Conservation (phyloP, 495 filamentous ascomycete genomes). For the Penicillium flavigenum region DNA sequence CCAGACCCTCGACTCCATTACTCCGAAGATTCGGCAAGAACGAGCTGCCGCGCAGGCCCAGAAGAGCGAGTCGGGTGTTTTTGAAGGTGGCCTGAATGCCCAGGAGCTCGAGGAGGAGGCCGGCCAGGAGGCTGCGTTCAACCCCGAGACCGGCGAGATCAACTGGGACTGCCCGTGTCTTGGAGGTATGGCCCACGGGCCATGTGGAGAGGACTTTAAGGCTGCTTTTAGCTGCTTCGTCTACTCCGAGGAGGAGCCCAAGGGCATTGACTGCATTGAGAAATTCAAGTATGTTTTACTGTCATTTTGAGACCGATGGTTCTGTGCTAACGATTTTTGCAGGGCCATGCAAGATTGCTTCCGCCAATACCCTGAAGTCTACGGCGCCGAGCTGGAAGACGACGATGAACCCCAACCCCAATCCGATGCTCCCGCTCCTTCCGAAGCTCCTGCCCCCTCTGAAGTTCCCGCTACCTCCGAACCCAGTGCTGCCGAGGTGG, state of each 20-base stretch:
- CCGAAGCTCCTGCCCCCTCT: constrained; percentile 14
- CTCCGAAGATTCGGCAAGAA: constrained; percentile 43
- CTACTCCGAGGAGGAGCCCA: constrained; percentile 90
- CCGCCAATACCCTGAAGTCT: constrained; percentile 83
- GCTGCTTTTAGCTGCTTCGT: constrained; percentile 97
- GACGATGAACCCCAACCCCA: constrained; percentile 60
- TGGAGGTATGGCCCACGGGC: constrained; percentile 95
- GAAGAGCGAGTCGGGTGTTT: constrained; percentile 19
- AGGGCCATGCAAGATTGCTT: constrained; percentile 98
- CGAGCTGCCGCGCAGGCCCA: constrained; percentile 19
- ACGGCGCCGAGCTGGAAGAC: constrained; percentile 84
- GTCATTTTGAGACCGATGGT: not conserved
- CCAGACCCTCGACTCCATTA: constrained; percentile 49
- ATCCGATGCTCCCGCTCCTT: constrained; percentile 18
- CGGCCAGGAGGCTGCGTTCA: constrained; percentile 83
- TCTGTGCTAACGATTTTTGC: constrained; percentile 16
- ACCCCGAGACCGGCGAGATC: constrained; percentile 98
- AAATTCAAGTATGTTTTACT: constrained; percentile 76
- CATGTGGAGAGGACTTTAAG: constrained; percentile 93
- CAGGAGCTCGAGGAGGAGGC: constrained; percentile 78
- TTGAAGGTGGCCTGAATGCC: constrained; percentile 27
- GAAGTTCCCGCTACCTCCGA: constrained; percentile 16
- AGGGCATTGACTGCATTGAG: constrained; percentile 97
- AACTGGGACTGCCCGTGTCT: constrained; percentile 99
- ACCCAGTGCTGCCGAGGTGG: constrained; percentile 18